Evolutionary conservation across 2,329 filamentous ascomycete species (phyloP), one percentile per base, ranked within the genome.

Genomic region (Chrysoporthe cubensis): DNA sequence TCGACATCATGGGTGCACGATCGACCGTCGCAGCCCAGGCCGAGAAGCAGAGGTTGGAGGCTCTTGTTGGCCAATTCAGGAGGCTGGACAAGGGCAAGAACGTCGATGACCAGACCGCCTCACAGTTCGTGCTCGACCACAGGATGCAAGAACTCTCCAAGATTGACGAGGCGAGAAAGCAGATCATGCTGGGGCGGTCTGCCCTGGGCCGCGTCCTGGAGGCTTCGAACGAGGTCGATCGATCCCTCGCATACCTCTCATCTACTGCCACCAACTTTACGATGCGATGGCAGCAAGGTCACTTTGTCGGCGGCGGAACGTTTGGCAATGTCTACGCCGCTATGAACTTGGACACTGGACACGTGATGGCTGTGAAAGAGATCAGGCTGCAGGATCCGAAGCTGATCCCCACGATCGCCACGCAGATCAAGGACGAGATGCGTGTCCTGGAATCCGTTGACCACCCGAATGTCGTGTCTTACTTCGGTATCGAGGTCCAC

Each of bases 321-420:
- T 99, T 99, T 79, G 96, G 96, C 70, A 97, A 94, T 64, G 96
- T 99, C 13, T 99, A 99, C 75, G 94, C 94, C 44, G 96, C 94
- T 44, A 97, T 98, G 87, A 97, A 99, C 76, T 84, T 99, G 64
- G 96, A 99, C 80, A 95, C 93, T 37, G 95, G 95, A 67, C 94
- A 97, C 76, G 81, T 98, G 70, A 98, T 99, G 95, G 96, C 96
- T 3, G 96, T 99, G 73, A 99, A 99, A 80, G 96, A 99, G 80
- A 99, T 99, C 73, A 91, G 96, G 70, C 85, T 99, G 40, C 96
- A 98, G 80, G 96, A 99, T 77, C 96, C 96, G 46, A 96, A 97
- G 78, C 85, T 97, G 71, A 97, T 99, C 70, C 96, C 96, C 5
- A 93, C 92, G 64, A 95, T 98, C 76, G 94, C 96, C 11, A 90